Conservation (phyloP, 225 moss, liverwort and hornwort species). For the Takakia lepidozioides region DNA sequence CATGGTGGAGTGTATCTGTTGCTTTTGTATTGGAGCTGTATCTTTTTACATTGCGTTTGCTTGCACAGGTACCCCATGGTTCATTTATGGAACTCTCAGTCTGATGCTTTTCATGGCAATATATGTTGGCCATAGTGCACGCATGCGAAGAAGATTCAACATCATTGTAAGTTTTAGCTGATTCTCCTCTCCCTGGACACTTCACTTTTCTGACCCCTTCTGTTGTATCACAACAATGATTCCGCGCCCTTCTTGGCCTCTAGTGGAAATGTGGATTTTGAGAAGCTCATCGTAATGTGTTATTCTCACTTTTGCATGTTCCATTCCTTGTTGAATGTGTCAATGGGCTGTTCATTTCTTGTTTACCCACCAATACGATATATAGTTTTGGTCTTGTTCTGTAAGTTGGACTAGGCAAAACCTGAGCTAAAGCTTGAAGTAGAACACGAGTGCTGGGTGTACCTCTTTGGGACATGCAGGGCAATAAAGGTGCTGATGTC, state of each 20-base stretch:
- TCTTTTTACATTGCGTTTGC: conserved; percentile 46
- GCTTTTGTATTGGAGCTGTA: conserved; percentile 35
- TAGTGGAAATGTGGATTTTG: too few species aligned
- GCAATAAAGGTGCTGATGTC: conserved; percentile 47
- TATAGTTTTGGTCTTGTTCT: too few species aligned
- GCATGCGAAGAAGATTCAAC: conserved; percentile 52
- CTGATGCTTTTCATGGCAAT: conserved; percentile 35
- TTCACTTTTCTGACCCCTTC: too few species aligned
- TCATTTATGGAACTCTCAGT: conserved; percentile 38
- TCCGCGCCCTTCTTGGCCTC: too few species aligned
- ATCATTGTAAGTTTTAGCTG: conserved; percentile 30
- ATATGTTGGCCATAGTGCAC: conserved; percentile 49
- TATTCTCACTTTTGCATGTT: too few species aligned
- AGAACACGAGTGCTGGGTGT: neutral
- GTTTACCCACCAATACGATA: neutral
- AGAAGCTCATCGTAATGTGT: too few species aligned
- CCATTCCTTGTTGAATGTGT: neutral
- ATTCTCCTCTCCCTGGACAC: too few species aligned
- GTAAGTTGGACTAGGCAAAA: too few species aligned
- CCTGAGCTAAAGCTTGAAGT: neutral
- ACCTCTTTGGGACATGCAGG: conserved; percentile 17
- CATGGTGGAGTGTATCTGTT: conserved; percentile 50
- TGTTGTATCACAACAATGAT: too few species aligned
- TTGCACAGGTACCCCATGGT: conserved; percentile 48
- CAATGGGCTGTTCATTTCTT: neutral